Conservation (phyloP, 148 eudicot genomes). For the Camellia granthamiana region DNA sequence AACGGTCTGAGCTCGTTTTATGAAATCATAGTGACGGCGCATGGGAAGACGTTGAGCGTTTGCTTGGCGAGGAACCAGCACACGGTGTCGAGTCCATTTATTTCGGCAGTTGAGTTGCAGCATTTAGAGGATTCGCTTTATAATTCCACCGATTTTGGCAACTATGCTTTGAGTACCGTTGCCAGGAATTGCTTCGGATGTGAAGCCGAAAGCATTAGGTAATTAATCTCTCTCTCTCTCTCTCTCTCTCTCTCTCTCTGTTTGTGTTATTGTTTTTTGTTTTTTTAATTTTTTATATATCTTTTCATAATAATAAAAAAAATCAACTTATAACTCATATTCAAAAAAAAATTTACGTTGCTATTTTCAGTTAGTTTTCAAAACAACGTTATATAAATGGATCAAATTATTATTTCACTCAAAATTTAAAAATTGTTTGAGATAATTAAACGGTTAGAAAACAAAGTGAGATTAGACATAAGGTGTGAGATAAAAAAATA, state of each 20-base stretch:
- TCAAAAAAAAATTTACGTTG: too few relatives aligned
- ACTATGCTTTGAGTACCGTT: conserved; percentile 50
- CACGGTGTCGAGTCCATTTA: conserved; percentile 55
- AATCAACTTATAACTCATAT: too few relatives aligned
- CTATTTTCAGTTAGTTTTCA: too few relatives aligned
- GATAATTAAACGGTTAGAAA: too few relatives aligned
- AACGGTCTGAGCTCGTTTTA: conserved; percentile 63
- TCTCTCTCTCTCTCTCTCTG: neutral
- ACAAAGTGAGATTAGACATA: too few relatives aligned
- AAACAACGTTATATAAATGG: too few relatives aligned
- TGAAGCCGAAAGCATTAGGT: conserved; percentile 42
- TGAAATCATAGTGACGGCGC: conserved; percentile 61
- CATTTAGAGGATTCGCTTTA: conserved; percentile 47
- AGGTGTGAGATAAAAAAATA: too few relatives aligned
- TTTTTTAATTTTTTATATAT: neutral
- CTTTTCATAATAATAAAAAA: too few relatives aligned
- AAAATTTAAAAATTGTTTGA: too few relatives aligned
- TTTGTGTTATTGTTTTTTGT: neutral
- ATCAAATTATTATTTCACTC: too few relatives aligned
- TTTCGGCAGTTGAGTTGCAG: conserved; percentile 62
- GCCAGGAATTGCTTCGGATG: conserved; percentile 63
- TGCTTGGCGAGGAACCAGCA: conserved; percentile 57
- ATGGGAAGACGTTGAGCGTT: conserved; percentile 33
- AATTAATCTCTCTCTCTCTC: neutral
- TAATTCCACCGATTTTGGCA: conserved; percentile 58